Evolutionary conservation across 192 early-diverging fungal species (phyloP).

Genomic region (Coemansia sp.): DNA sequence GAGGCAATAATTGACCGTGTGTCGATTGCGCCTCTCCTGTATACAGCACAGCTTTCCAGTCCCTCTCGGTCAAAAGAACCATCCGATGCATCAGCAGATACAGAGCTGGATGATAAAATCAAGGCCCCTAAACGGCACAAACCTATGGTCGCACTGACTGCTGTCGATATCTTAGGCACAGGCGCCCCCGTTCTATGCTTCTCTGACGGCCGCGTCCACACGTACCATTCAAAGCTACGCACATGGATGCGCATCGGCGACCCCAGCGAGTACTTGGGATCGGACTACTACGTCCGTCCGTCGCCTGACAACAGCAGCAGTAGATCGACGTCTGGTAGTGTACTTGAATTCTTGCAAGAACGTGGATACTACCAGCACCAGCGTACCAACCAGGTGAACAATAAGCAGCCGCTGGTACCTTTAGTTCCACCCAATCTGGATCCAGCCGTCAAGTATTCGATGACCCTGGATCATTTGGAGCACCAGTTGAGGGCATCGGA

Average conservation of each 20-base stretch:
- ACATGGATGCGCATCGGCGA: conserved; percentile 34
- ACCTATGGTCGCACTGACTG: conserved; percentile 19
- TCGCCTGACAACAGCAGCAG: not conserved
- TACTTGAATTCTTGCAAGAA: conserved; percentile 20
- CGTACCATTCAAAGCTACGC: conserved; percentile 13
- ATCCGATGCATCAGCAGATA: not conserved
- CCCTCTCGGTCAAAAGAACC: not conserved
- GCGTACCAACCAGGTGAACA: conserved; percentile 1
- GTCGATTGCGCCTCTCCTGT: conserved; percentile 40
- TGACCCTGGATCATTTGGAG: conserved; percentile 55
- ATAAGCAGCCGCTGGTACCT: conserved; percentile 4
- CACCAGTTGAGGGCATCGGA: conserved; percentile 24
- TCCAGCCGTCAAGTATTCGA: not conserved
- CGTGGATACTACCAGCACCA: conserved; percentile 16
- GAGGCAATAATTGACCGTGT: conserved; percentile 10
- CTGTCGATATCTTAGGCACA: conserved; percentile 7
- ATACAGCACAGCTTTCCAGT: conserved; percentile 19
- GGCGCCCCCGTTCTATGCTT: conserved; percentile 23
- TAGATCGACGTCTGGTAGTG: not conserved
- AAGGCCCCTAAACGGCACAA: conserved; percentile 15
- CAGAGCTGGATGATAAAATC: not conserved
- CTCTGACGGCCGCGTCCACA: conserved; percentile 31
- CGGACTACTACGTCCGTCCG: conserved; percentile 20
- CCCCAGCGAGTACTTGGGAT: conserved; percentile 14
- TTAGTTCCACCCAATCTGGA: not conserved